A percentile compares a stretch with the other conserved stretches of the same genome.
phyloP scores from a whole-genome alignment of 1,139 yeast genomes.

The Suhomyces kunorum region DNA sequence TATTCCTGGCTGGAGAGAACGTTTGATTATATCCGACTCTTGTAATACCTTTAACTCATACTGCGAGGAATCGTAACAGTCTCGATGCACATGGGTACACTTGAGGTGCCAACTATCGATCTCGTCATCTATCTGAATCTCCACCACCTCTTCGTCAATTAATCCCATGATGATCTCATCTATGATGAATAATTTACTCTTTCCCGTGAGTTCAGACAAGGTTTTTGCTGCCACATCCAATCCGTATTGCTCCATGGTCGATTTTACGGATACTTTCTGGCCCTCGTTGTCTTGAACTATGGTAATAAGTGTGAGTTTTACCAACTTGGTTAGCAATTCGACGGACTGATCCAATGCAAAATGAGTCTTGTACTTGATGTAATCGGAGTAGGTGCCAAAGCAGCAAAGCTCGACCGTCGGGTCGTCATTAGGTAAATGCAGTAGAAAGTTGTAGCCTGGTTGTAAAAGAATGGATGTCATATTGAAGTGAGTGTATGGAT shows the following conservation, averaged over 20 bases:
- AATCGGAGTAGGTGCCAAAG: slow-evolving; percentile 36
- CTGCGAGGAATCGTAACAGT: slow-evolving; percentile 30
- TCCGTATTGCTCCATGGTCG: slow-evolving; percentile 24
- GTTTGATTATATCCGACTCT: slow-evolving; percentile 24
- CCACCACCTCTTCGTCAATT: slow-evolving; percentile 28
- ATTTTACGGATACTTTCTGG: slow-evolving; percentile 17
- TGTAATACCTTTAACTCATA: slow-evolving; percentile 25
- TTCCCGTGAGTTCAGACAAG: slow-evolving; percentile 5
- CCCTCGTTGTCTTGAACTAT: slow-evolving; percentile 29
- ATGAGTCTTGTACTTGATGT: slow-evolving; percentile 21
- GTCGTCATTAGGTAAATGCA: slow-evolving; percentile 6
- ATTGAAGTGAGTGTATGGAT: neutral
- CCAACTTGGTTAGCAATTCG: slow-evolving; percentile 24
- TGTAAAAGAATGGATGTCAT: neutral
- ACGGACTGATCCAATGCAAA: slow-evolving; percentile 16
- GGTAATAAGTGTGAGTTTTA: slow-evolving; percentile 31
- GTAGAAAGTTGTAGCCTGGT: slow-evolving; percentile 14
- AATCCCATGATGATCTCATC: slow-evolving; percentile 25
- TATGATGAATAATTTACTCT: slow-evolving; percentile 13
- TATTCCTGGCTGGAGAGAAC: slow-evolving; percentile 22
- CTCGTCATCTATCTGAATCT: slow-evolving; percentile 33
- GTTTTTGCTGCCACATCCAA: slow-evolving; percentile 18
- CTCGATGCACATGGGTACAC: slow-evolving; percentile 27
- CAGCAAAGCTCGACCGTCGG: slow-evolving; percentile 39
- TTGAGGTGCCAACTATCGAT: slow-evolving; percentile 21